Conservation (phyloP, 2,329 filamentous ascomycete genomes). For the Cladosporium phlei region DNA sequence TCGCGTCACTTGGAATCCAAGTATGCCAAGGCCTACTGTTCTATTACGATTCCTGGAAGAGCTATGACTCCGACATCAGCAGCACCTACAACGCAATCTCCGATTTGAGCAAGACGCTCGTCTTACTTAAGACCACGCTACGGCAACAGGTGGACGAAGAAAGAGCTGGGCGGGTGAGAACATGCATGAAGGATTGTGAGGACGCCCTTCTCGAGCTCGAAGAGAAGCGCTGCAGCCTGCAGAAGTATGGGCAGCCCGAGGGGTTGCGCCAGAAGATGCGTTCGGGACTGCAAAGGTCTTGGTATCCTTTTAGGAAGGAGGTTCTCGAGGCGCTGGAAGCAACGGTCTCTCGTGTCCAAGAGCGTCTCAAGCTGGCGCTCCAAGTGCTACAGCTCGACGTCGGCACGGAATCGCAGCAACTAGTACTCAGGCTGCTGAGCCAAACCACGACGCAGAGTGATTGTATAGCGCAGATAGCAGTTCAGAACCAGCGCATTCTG, state of each 20-base stretch:
- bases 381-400: slow-evolving; percentile 17
- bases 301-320: slow-evolving; percentile 15
- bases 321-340: slow-evolving; percentile 14
- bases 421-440: background rate
- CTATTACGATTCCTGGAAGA: slow-evolving; percentile 16
- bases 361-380: slow-evolving; percentile 11
- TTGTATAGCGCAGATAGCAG: background rate
- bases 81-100: slow-evolving; percentile 12
- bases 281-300: slow-evolving; percentile 7
- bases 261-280: slow-evolving; percentile 11
- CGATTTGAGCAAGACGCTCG: slow-evolving; percentile 14
- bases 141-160: slow-evolving; percentile 2
- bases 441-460: background rate
- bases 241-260: slow-evolving; percentile 9
- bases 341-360: slow-evolving; percentile 9
- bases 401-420: slow-evolving; percentile 3
- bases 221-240: slow-evolving; percentile 8
- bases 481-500: slow-evolving; percentile 1
- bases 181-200: slow-evolving; percentile 8
- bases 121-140: slow-evolving; percentile 8
- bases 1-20: slow-evolving; percentile 8
- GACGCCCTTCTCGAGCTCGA: slow-evolving; percentile 12
- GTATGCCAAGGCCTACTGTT: background rate
- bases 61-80: slow-evolving; percentile 13
- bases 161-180: slow-evolving; percentile 9